Evolutionary conservation across 345 rosid genomes (phyloP).

Genomic region (Syzygium aromaticum): DNA sequence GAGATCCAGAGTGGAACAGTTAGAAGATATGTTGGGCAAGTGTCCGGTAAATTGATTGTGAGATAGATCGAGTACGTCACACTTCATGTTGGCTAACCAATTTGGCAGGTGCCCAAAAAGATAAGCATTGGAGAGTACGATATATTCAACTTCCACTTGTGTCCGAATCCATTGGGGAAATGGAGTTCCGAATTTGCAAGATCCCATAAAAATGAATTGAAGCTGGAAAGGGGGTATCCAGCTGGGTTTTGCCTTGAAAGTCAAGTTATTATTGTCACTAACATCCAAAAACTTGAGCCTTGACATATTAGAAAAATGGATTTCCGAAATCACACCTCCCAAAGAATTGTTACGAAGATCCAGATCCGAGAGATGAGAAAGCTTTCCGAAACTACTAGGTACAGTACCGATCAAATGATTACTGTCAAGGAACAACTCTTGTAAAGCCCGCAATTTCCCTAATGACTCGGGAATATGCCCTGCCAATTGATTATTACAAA

Average conservation of each 20-base stretch:
- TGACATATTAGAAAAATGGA: conserved; percentile 1
- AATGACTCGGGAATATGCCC: neutral
- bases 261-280: neutral
- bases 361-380: too few species aligned
- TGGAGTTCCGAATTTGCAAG: neutral
- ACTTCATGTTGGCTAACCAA: neutral
- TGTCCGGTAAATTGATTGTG: neutral
- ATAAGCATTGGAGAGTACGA: neutral
- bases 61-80: neutral
- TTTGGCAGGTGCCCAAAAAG: neutral
- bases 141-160: neutral
- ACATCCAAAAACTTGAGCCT: neutral
- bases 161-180: neutral
- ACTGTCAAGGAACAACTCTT: neutral
- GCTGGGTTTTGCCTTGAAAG: neutral
- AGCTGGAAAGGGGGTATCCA: neutral
- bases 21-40: accelerated
- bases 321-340: neutral
- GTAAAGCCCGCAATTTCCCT: neutral
- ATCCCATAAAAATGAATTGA: accelerated
- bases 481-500: neutral
- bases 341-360: neutral
- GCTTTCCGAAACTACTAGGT: too few species aligned
- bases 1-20: neutral
- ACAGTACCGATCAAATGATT: neutral